Conservation (phyloP, 2,329 filamentous ascomycete genomes). For the Biscogniauxia sp. region DNA sequence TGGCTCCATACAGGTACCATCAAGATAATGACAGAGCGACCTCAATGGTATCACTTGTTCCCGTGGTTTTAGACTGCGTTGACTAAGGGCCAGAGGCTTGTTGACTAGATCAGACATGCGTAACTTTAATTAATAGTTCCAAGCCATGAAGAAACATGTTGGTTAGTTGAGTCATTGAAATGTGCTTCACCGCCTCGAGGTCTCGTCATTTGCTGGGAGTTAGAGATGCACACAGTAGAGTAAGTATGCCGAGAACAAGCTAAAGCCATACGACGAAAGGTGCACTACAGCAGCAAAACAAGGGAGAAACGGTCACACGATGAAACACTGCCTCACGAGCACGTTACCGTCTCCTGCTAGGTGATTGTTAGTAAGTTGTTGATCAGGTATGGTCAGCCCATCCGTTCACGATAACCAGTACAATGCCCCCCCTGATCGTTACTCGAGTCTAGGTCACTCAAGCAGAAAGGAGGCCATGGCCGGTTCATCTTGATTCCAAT, state of each 20-base stretch:
- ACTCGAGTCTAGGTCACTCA: not conserved
- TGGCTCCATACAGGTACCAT: not conserved
- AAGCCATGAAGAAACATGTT: constrained; percentile 5
- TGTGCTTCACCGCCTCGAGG: not conserved
- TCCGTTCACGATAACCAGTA: not conserved
- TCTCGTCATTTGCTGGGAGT: not conserved
- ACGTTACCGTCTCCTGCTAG: not conserved
- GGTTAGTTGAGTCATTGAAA: constrained; percentile 4
- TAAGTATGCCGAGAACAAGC: constrained; percentile 6
- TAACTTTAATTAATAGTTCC: not conserved
- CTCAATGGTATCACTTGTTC: not conserved
- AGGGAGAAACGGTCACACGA: constrained; percentile 4
- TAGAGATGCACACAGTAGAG: not conserved
- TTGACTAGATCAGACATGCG: not conserved
- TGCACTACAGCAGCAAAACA: constrained; percentile 10
- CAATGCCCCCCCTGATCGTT: not conserved
- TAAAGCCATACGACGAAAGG: constrained; percentile 7
- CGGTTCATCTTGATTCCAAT: constrained; percentile 8
- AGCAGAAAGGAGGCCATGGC: constrained; percentile 1
- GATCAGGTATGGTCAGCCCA: constrained; percentile 4
- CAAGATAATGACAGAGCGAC: not conserved
- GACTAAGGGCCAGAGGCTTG: not conserved
- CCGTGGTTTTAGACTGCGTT: not conserved
- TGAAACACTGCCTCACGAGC: constrained; percentile 14
- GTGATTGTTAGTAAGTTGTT: constrained; percentile 1